Evolutionary conservation across 2,329 filamentous ascomycete species (phyloP), one percentile per base, ranked within the genome.

Genomic region (Paracoccidioides lutzii): DNA sequence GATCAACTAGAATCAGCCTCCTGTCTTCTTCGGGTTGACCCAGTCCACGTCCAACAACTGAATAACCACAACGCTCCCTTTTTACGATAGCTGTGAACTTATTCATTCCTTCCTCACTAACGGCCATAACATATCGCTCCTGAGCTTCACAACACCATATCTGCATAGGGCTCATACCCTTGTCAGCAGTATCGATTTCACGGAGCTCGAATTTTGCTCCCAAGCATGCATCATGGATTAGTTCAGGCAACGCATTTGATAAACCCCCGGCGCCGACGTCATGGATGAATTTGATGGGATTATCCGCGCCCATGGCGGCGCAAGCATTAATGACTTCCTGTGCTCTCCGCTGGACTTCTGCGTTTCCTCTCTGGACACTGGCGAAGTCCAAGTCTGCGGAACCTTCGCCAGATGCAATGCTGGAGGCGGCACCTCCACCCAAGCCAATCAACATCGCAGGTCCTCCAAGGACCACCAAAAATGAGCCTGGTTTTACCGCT

Each of bases 311-410:
- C 64, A 97, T 80, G 3, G 88, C 85, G 33, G 87, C 83, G 69
- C 93, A 98, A 4, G 89, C 85, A 71, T 97, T 93, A 72, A 98
- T 98, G 61, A 98, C 93, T 81, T 97, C 95, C 73, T 98, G 93
- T 1, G 91, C 93, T 63, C 93, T 81, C 59, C 93, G 81, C 72
- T 98, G 89, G 71, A 97, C 91, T 73, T 98, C 93, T 1, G 93
- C 90, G 67, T 98, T 98, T 49, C 91, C 93, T 73, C 93, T 81
- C 74, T 98, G 93, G 37, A 98, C 93, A 75, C 90, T 96, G 64
- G 91, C 89, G 72, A 97, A 98, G 69, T 98, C 93, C 2, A 98
- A 78, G 62, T 96, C 90, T 0, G 90, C 89, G 49, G 87, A 93
- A 37, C 85, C 86, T 74, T 96, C 89, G 50, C 87, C 88, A 15